Evolutionary conservation across 148 eudicot species (phyloP), one percentile per base, ranked within the genome.

Genomic region (Fagopyrum esculentum): DNA sequence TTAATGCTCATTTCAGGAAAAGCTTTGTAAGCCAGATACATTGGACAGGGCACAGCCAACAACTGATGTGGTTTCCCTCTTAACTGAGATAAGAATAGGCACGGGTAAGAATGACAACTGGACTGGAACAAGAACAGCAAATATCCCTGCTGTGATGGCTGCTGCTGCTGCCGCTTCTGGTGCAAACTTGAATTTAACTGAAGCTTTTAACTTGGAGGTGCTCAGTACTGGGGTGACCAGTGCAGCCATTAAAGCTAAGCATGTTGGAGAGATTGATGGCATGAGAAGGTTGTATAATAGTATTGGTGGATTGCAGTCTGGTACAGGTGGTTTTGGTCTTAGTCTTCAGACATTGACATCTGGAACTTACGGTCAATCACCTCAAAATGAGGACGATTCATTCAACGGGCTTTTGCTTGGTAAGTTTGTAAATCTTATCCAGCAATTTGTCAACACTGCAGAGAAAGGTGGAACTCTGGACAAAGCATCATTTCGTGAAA

Each of bases 161-260:
- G 91, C 99, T 72, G 99, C 98, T 4, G 99, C 98, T 75, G 99
- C 98, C 3, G 99, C 99, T 69, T 96, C 99, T 49, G 99, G 99
- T 57, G 98, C 89, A 81, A 89, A 86, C 78, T 81, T 96, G 64
- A 88, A 85, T 78, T 79, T 88, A 78, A 87, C 85, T 45, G 99
- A 96, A 80, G 89, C 94, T 51, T 89, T 96, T 83, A 90, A 89
- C 82, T 80, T 96, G 81, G 99, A 96, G 88, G 99, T 96, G 77
- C 98, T 96, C 73, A 91, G 92, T 77, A 96, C 98, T 19, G 93
- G 93, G 75, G 84, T 96, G 78, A 89, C 96, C 69, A 96, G 99
- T 81, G 96, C 99, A 59, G 96, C 99, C 75, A 88, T 82, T 56
- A 96, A 92, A 79, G 84, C 92, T 75, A 96, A 96, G 79, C 90